Evolutionary conservation across 2,329 filamentous ascomycete genomes (phyloP).

Genomic region (Neurospora sp.): DNA sequence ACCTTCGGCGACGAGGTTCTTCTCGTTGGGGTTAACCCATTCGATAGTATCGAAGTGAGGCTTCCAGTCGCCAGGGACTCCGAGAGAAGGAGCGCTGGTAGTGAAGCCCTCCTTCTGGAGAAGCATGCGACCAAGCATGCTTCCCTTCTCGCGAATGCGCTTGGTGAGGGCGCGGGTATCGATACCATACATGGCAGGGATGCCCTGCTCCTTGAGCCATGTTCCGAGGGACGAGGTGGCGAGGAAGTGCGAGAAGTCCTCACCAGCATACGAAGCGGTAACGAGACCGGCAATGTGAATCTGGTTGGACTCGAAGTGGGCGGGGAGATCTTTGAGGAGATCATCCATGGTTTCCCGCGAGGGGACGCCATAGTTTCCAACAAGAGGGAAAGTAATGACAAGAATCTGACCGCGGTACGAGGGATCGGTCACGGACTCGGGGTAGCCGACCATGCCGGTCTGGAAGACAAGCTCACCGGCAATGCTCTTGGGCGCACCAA

Average conservation of each 20-base stretch:
- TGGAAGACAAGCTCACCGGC: slow-evolving; percentile 98
- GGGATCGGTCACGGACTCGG: slow-evolving; percentile 82
- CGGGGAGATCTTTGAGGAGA: slow-evolving; percentile 74
- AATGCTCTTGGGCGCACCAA: slow-evolving; percentile 88
- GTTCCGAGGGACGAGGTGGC: slow-evolving; percentile 81
- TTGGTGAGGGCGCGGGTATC: slow-evolving; percentile 93
- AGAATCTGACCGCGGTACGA: slow-evolving; percentile 90
- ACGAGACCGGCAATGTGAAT: slow-evolving; percentile 93
- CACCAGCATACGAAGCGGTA: slow-evolving; percentile 82
- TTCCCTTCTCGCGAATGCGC: slow-evolving; percentile 85
- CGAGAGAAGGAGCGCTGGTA: slow-evolving; percentile 23
- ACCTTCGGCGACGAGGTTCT: slow-evolving; percentile 93
- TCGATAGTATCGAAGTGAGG: slow-evolving; percentile 68
- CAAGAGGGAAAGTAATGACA: slow-evolving; percentile 89
- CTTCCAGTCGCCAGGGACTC: slow-evolving; percentile 31
- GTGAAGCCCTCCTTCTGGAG: slow-evolving; percentile 49
- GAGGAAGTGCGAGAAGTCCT: slow-evolving; percentile 91
- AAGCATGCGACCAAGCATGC: slow-evolving; percentile 88
- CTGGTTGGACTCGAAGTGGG: slow-evolving; percentile 83
- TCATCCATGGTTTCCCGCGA: slow-evolving; percentile 76
- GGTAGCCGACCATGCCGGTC: slow-evolving; percentile 98
- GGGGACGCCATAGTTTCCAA: slow-evolving; percentile 96
- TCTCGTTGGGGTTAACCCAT: slow-evolving; percentile 85
- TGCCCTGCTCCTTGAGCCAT: slow-evolving; percentile 92
- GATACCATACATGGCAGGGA: slow-evolving; percentile 90